Conservation (phyloP, 2,329 filamentous ascomycete genomes). For the Peltaster fructicola region DNA sequence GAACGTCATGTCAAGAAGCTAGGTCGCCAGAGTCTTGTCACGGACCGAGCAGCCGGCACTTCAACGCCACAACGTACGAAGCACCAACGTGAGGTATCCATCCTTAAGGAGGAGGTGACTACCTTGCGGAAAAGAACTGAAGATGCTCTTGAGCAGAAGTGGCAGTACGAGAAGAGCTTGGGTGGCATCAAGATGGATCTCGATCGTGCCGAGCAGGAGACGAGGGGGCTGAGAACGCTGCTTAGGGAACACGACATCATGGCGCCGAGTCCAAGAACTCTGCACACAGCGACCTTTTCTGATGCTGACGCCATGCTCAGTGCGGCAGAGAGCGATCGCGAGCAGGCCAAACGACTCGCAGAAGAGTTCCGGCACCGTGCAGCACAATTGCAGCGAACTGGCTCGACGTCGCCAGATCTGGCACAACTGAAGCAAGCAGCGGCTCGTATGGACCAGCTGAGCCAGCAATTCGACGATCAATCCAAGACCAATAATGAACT, state of each 20-base stretch:
- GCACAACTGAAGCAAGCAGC: conserved; percentile 54
- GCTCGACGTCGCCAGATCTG: conserved; percentile 43
- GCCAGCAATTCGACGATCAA: conserved; percentile 61
- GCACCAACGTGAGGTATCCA: conserved; percentile 68
- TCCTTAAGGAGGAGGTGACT: conserved; percentile 68
- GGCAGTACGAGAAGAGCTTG: conserved; percentile 83
- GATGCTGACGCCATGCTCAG: conserved; percentile 36
- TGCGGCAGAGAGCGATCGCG: conserved; percentile 51
- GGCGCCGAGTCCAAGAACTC: conserved; percentile 37
- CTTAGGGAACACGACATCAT: conserved; percentile 70
- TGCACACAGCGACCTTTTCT: conserved; percentile 1
- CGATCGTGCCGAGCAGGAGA: conserved; percentile 87
- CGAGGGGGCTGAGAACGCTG: conserved; percentile 59
- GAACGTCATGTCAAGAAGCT: conserved; percentile 62
- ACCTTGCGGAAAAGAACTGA: conserved; percentile 72
- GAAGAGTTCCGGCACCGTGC: conserved; percentile 44
- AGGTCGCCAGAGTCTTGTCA: conserved; percentile 42
- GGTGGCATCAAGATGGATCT: conserved; percentile 88
- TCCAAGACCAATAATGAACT: conserved; percentile 61
- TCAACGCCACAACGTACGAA: conserved; percentile 55
- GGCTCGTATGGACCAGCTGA: conserved; percentile 60
- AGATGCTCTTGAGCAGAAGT: conserved; percentile 88
- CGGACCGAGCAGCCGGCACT: conserved; percentile 49
- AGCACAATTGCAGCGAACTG: conserved; percentile 42
- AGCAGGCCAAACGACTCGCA: conserved; percentile 51